These are phyloP conservation scores for Fusarium falciforme DNA, from an alignment of 2,329 filamentous ascomycete species.

Conservation along the genomic window DNA sequence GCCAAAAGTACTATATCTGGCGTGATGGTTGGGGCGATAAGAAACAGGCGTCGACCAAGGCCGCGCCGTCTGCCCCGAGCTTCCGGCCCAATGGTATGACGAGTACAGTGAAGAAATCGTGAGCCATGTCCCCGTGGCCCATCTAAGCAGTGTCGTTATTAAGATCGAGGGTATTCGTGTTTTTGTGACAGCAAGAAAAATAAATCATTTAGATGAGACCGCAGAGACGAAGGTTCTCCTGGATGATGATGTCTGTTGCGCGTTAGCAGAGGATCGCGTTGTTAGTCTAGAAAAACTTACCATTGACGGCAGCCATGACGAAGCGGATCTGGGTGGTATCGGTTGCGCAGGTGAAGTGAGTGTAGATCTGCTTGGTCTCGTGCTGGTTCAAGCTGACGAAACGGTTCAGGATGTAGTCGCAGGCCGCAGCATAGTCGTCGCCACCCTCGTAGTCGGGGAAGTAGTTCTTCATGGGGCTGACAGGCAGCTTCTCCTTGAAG, in stretches of 20 bases:
- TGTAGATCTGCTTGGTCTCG: slow-evolving; percentile 99
- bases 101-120: slow-evolving; percentile 52
- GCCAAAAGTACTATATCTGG: slow-evolving; percentile 42
- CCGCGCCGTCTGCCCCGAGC: slow-evolving; percentile 34
- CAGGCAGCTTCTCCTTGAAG: slow-evolving; percentile 86
- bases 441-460: slow-evolving; percentile 95
- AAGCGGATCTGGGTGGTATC: slow-evolving; percentile 99
- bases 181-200: slow-evolving; percentile 51
- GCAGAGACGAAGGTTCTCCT: slow-evolving; percentile 97
- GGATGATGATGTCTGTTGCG: slow-evolving; percentile 93
- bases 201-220: slow-evolving; percentile 84
- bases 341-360: slow-evolving; percentile 98
- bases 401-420: slow-evolving; percentile 98
- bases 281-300: slow-evolving; percentile 62
- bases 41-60: slow-evolving; percentile 26
- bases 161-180: slow-evolving; percentile 58
- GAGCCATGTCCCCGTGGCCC: slow-evolving; percentile 54
- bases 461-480: slow-evolving; percentile 88
- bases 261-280: slow-evolving; percentile 53
- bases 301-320: slow-evolving; percentile 99
- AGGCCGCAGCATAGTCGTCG: slow-evolving; percentile 93
- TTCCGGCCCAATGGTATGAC: slow-evolving; percentile 44
- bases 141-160: slow-evolving; percentile 53
- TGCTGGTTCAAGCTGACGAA: slow-evolving; percentile 99
- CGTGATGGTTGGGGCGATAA: slow-evolving; percentile 26